Conservation (phyloP, 495 filamentous ascomycete genomes). For the Astrocystis sublimbata region DNA sequence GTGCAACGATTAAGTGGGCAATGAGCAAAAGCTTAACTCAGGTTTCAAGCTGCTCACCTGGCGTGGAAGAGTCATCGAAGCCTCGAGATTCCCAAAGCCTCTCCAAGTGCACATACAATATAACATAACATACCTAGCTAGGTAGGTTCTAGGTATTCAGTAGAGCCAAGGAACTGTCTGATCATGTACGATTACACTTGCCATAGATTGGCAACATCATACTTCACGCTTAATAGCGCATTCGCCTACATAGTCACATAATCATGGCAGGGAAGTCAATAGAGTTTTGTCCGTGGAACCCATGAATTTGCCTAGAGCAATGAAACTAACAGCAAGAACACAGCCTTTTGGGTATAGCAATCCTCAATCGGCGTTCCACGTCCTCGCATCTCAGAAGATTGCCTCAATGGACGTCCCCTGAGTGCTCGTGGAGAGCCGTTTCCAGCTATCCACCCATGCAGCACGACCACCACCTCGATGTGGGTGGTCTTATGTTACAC, state of each 20-base stretch:
- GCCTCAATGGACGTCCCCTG: slow-evolving; percentile 23
- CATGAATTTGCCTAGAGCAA: slow-evolving; percentile 58
- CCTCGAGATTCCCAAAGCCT: too few relatives aligned
- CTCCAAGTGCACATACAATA: too few relatives aligned
- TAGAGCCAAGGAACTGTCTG: too few relatives aligned
- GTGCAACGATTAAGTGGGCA: too few relatives aligned
- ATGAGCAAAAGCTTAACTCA: too few relatives aligned
- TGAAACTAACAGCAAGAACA: slow-evolving; percentile 41
- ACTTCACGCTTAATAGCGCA: not conserved
- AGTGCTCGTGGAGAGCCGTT: slow-evolving; percentile 50
- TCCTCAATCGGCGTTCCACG: slow-evolving; percentile 58
- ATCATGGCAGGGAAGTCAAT: not conserved
- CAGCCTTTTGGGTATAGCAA: slow-evolving; percentile 55
- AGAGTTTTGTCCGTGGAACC: slow-evolving; percentile 14
- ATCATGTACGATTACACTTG: too few relatives aligned
- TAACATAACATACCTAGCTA: too few relatives aligned
- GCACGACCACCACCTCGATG: slow-evolving; percentile 40
- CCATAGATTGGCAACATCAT: too few relatives aligned
- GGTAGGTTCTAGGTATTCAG: too few relatives aligned
- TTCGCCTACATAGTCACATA: not conserved
- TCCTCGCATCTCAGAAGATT: slow-evolving; percentile 50
- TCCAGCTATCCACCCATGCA: slow-evolving; percentile 57
- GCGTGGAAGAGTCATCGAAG: too few relatives aligned
- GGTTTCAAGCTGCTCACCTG: too few relatives aligned
- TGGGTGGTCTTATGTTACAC: slow-evolving; percentile 38